These are phyloP conservation scores for Colletotrichum caudatum DNA, from an alignment of 2,329 filamentous ascomycete genomes.

Conservation along the genomic window DNA sequence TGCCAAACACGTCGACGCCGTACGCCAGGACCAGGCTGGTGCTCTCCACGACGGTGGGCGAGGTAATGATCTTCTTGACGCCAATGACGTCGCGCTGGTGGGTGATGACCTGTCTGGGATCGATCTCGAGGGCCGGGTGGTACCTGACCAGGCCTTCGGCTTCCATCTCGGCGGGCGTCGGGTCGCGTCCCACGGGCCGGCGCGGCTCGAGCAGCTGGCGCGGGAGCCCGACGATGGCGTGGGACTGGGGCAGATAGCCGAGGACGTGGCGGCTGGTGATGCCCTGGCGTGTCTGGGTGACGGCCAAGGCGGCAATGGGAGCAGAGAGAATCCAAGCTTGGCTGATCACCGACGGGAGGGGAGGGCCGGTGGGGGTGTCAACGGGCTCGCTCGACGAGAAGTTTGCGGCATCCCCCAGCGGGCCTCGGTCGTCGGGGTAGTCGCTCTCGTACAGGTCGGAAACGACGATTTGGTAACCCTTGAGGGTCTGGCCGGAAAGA, in stretches of 20 bases:
- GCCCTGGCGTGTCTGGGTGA: constrained; percentile 91
- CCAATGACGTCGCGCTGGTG: constrained; percentile 87
- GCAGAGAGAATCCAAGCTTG: constrained; percentile 86
- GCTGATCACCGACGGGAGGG: constrained; percentile 80
- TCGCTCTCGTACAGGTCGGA: constrained; percentile 93
- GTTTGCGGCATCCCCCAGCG: constrained; percentile 76
- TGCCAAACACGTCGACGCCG: constrained; percentile 89
- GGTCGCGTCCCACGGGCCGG: constrained; percentile 86
- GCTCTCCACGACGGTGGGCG: constrained; percentile 87
- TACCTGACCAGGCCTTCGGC: constrained; percentile 85
- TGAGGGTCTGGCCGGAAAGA: constrained; percentile 66
- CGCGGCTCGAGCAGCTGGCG: constrained; percentile 85
- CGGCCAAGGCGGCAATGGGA: constrained; percentile 81
- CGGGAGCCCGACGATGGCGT: constrained; percentile 83
- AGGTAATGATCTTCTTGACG: constrained; percentile 77
- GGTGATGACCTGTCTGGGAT: constrained; percentile 82
- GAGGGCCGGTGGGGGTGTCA: constrained; percentile 64
- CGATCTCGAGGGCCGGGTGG: constrained; percentile 81
- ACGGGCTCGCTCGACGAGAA: constrained; percentile 82
- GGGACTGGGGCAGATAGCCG: constrained; percentile 78
- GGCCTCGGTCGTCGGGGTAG: constrained; percentile 84
- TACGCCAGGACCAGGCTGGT: constrained; percentile 91
- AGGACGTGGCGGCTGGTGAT: constrained; percentile 88
- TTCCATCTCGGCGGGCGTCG: constrained; percentile 81
- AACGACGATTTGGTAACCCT: constrained; percentile 87